Base-by-base conservation (phyloP, 1,284 basidiomycete species). In the Dichomitus squalens region DNA sequence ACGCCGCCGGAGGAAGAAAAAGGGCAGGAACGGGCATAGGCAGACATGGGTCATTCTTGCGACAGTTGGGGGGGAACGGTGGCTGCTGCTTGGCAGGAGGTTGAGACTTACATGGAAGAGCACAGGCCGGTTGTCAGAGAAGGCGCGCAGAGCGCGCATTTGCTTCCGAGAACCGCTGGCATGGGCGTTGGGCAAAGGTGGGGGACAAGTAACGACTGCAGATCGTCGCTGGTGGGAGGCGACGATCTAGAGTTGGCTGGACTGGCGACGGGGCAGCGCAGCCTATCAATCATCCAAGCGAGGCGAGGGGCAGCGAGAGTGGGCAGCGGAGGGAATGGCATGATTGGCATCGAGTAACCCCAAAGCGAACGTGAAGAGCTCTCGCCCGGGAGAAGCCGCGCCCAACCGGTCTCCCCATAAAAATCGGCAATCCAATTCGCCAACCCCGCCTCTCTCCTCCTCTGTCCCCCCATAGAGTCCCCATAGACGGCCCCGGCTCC, bases 401-500 rank as follows among this genome's bases (percentile, higher is more conserved):
- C 51, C 31, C 53, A 60, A 46, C 44, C 53, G 44, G 49, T 34
- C 55, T 33, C 61, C 61, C 64, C 56, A 65, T 63, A 64, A 64
- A 64, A 64, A 48, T 56, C 52, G 47, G 23, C 27, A 36, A 33
- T 46, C 38, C 53, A 27, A 44, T 54, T 43, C 49, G n/a, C 54
- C 43, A 29, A 12, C 52, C 52, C 39, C 55, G 46, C 54, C 59
- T 54, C 61, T 58, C 49, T 51, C 44, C 20, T 57, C 53, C 58
- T 53, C 29, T 48, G 49, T 46, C 59, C 46, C 51, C 53, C 58
- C 52, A 41, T 63, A 64, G 59, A 63, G 34, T 38, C 35, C 47
- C 50, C 39, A 33, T 58, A 61, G 65, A 65, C 61, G 60, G 60
- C 52, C 49, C 55, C 55, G 55, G 61, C 40, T 43, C 39, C 55